Percentiles rank a stretch among this genome's conserved stretches.
These are phyloP conservation scores for Tylopilus rubrobrunneus DNA, from an alignment of 768 basidiomycete genomes.

Conservation along the genomic window DNA sequence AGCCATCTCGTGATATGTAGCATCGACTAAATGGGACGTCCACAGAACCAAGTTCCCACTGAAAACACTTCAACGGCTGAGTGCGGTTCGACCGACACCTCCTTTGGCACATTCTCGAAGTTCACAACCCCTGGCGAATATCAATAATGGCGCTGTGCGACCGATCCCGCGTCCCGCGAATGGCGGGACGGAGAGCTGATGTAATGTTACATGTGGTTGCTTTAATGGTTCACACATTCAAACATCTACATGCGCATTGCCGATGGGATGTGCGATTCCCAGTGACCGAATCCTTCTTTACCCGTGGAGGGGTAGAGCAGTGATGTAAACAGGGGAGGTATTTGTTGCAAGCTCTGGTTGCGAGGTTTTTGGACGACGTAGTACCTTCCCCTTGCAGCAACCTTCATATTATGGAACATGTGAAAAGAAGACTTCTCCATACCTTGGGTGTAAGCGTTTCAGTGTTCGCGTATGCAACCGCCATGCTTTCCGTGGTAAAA, in stretches of 20 bases:
- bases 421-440: slow-evolving; percentile 4
- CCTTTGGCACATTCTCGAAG: slow-evolving; percentile 26
- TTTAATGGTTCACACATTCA: neutral
- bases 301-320: slow-evolving; percentile 41
- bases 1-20: neutral
- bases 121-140: slow-evolving; percentile 33
- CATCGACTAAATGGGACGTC: slow-evolving; percentile 1
- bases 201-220: neutral
- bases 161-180: slow-evolving; percentile 14
- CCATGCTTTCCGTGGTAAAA: slow-evolving; percentile 82
- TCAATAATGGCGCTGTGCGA: slow-evolving; percentile 28
- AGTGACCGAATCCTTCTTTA: slow-evolving; percentile 7
- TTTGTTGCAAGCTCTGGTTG: slow-evolving; percentile 10
- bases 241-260: neutral
- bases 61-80: slow-evolving; percentile 82
- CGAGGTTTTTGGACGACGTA: slow-evolving; percentile 23
- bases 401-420: neutral
- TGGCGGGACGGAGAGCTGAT: slow-evolving; percentile 17
- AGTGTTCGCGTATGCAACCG: slow-evolving; percentile 65
- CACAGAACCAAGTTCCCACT: slow-evolving; percentile 91
- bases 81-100: slow-evolving; percentile 50
- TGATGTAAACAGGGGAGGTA: slow-evolving; percentile 51
- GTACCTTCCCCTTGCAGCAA: slow-evolving; percentile 32
- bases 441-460: slow-evolving; percentile 56
- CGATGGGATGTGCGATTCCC: neutral